Evolutionary conservation across 176 grass and related monocot species (phyloP).

Genomic region (Oryza meyeriana): DNA sequence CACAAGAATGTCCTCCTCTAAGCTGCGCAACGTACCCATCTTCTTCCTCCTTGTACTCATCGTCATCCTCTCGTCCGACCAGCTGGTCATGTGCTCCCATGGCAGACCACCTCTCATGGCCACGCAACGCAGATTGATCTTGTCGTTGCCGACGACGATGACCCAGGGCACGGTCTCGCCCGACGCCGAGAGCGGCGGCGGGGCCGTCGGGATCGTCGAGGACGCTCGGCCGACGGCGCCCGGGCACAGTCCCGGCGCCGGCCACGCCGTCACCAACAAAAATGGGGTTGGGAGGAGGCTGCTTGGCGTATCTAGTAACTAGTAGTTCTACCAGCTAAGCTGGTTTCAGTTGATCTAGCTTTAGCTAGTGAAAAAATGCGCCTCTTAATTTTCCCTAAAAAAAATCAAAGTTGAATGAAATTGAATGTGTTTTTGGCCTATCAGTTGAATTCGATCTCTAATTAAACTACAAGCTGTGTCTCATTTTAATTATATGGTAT

Average conservation of each 20-base stretch:
- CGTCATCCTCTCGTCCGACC: slow-evolving; percentile 10
- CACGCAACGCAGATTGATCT: slow-evolving; percentile 5
- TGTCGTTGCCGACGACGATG: neutral
- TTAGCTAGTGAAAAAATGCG: neutral
- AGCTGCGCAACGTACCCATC: slow-evolving; percentile 6
- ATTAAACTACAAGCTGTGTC: neutral
- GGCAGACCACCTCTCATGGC: neutral
- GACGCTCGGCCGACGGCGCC: slow-evolving; percentile 27
- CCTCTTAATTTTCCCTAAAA: neutral
- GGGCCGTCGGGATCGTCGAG: neutral
- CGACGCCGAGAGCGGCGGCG: neutral
- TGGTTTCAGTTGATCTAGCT: neutral
- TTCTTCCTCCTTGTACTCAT: slow-evolving; percentile 4
- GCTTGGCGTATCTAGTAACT: slow-evolving; percentile 12
- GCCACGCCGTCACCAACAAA: slow-evolving; percentile 25
- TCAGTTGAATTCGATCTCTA: neutral
- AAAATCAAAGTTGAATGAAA: neutral
- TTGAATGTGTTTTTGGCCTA: neutral
- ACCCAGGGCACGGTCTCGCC: neutral
- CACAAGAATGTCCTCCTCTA: slow-evolving; percentile 21
- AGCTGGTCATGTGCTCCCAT: neutral
- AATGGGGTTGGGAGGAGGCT: slow-evolving; percentile 35
- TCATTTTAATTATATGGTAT: neutral
- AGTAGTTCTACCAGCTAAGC: neutral
- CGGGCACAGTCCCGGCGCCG: slow-evolving; percentile 32